phyloP scores from a whole-genome alignment of 2,329 filamentous ascomycete genomes.

The Sporothrix pseudoabietina region DNA sequence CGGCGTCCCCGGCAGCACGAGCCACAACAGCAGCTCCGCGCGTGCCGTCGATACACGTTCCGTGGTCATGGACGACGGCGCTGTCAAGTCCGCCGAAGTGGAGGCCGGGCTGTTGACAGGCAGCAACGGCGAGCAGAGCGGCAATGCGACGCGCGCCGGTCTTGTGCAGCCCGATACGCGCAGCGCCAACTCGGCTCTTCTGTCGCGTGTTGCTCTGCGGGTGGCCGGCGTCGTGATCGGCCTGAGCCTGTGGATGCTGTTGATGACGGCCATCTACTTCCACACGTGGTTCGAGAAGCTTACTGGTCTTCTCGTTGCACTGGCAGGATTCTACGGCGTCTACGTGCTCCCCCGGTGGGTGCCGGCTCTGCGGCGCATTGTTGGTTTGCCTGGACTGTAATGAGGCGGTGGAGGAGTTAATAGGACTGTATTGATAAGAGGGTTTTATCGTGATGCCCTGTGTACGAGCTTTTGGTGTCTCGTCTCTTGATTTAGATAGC shows the following conservation, averaged over 20 bases:
- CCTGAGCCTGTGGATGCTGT: conserved; percentile 88
- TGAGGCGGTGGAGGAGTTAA: neutral
- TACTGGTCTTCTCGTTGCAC: conserved; percentile 56
- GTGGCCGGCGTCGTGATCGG: conserved; percentile 66
- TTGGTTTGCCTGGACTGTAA: conserved; percentile 57
- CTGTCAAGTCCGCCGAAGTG: conserved; percentile 60
- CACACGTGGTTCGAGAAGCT: conserved; percentile 97
- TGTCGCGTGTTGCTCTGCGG: conserved; percentile 34
- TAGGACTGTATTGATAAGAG: neutral
- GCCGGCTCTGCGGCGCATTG: conserved; percentile 48
- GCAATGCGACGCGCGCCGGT: conserved; percentile 36
- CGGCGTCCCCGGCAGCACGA: neutral
- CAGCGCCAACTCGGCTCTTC: conserved; percentile 12
- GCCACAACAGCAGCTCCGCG: conserved; percentile 39
- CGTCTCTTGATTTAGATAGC: conserved; percentile 3
- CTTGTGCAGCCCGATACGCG: neutral
- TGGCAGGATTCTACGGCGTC: conserved; percentile 51
- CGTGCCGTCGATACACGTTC: conserved; percentile 59
- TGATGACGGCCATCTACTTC: conserved; percentile 98
- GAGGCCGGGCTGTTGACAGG: conserved; percentile 43
- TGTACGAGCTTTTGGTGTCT: neutral
- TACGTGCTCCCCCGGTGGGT: conserved; percentile 57
- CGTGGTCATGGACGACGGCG: conserved; percentile 67
- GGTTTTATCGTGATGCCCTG: neutral
- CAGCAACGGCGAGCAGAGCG: neutral